Base-by-base conservation (phyloP, 1,284 basidiomycete species). In the Tranzscheliella williamsii region DNA sequence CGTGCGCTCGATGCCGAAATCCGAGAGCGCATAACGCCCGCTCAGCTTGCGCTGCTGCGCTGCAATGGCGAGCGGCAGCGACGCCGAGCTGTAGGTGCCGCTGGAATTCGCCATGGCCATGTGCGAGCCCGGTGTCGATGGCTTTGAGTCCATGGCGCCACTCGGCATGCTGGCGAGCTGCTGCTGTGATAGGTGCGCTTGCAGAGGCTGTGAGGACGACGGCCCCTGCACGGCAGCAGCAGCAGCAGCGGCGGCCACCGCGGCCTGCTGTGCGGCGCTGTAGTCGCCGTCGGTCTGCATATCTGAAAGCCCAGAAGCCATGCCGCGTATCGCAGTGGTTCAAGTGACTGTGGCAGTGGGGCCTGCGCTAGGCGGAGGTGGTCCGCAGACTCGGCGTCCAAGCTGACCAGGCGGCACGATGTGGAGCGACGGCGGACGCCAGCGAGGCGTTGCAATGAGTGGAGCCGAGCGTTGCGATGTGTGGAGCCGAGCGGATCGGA, bases 11-110 rank as follows among this genome's bases (percentile, higher is more conserved):
- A 77, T 49, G 6, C 52, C 54, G 41, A 77, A 77, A 40, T 77
- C 75, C 7, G 55, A 22, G 9, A 77, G 63, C 27, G 73, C 73
- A 42, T 77, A 77, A 11, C 73, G 50, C 5, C 75, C 75, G n/a
- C 55, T 65, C 12, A 77, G 40, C 38, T 75, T 70, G 24, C 69
- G 43, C 34, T 65, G 62, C 39, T 60, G 56, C 4, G 62, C 45
- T n/a, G 56, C 62, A 13, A 65, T 61, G 33, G 51, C 56, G 5
- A 61, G 52, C 1, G 62, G 62, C 8, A 65, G 47, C 15, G 61
- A 51, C 16, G 61, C 17, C 7, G 51, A 55, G 41, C 44, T 55
- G 37, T 64, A 58, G 27, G 61, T 63, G 18, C 54, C 60, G n/a
- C 50, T 29, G 24, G 54, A 57, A 35, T 57, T 63, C 46, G 60